phyloP scores from a whole-genome alignment of 176 grass and related monocot species.

The Eragrostis curvula region DNA sequence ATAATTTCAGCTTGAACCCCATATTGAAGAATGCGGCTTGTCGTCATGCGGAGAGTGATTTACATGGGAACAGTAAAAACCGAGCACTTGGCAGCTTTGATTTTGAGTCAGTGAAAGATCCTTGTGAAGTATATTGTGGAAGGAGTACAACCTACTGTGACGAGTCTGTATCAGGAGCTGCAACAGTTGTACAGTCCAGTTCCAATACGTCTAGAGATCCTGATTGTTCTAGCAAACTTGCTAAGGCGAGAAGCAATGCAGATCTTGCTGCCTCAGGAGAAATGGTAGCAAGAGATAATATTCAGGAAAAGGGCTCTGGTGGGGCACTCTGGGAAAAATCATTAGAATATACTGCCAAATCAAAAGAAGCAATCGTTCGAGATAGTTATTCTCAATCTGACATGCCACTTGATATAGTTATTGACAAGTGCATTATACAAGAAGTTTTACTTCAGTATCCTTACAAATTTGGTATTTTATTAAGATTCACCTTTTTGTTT shows the following conservation, averaged over 20 bases:
- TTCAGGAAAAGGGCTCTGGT: slow-evolving; percentile 50
- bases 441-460: slow-evolving; percentile 98
- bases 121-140: slow-evolving; percentile 63
- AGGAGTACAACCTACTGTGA: slow-evolving; percentile 26
- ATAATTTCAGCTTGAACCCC: slow-evolving; percentile 80
- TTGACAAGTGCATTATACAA: slow-evolving; percentile 90
- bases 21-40: slow-evolving; percentile 57
- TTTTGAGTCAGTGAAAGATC: slow-evolving; percentile 79
- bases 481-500: slow-evolving; percentile 16
- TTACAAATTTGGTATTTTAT: slow-evolving; percentile 30
- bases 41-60: slow-evolving; percentile 35
- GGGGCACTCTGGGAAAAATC: slow-evolving; percentile 76
- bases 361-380: slow-evolving; percentile 40
- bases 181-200: slow-evolving; percentile 29
- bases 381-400: slow-evolving; percentile 54
- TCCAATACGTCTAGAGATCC: slow-evolving; percentile 26
- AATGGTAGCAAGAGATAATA: slow-evolving; percentile 35
- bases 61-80: slow-evolving; percentile 49
- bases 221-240: slow-evolving; percentile 39
- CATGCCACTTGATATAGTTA: slow-evolving; percentile 81
- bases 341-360: slow-evolving; percentile 61
- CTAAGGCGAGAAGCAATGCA: slow-evolving; percentile 39
- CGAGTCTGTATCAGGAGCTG: slow-evolving; percentile 47
- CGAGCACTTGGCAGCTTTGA: slow-evolving; percentile 58
- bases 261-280: slow-evolving; percentile 49